Evolutionary conservation across 2,329 filamentous ascomycete genomes (phyloP).

Genomic region (Botrytis squamosa): DNA sequence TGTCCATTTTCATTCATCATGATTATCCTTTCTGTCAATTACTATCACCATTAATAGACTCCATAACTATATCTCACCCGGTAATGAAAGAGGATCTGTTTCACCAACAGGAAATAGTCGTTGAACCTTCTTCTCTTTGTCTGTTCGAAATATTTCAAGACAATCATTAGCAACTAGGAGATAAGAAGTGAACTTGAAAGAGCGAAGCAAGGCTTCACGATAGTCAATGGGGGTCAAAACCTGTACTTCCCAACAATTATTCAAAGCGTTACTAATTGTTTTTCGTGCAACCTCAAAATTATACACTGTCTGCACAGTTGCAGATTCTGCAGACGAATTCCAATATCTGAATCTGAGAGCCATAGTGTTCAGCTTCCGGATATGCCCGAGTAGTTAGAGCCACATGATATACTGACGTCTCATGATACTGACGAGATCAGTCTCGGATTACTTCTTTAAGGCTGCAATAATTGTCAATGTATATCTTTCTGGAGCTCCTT

Average conservation of each 20-base stretch:
- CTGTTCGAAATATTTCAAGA: neutral
- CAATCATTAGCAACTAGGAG: neutral
- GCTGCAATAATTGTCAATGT: conserved; percentile 1
- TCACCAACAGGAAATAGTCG: neutral
- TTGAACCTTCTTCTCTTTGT: neutral
- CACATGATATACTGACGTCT: conserved; percentile 4
- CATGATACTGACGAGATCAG: neutral
- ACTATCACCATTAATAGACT: neutral
- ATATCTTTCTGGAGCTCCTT: neutral
- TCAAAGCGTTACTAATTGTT: neutral
- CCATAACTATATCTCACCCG: neutral
- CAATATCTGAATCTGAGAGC: neutral
- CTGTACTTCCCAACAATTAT: conserved; percentile 13
- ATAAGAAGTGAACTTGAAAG: neutral
- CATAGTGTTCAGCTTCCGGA: conserved; percentile 2
- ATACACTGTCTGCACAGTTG: conserved; percentile 8
- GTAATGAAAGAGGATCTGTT: neutral
- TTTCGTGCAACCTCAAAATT: conserved; percentile 1
- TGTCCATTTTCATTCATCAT: conserved; percentile 2
- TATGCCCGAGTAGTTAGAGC: neutral
- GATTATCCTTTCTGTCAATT: neutral
- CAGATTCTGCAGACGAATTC: neutral
- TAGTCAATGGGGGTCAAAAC: neutral
- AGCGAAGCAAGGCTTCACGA: conserved; percentile 15
- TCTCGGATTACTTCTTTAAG: conserved; percentile 4